These are phyloP conservation scores for Talaromyces pinophilus DNA, from an alignment of 2,329 filamentous ascomycete genomes.

Conservation along the genomic window DNA sequence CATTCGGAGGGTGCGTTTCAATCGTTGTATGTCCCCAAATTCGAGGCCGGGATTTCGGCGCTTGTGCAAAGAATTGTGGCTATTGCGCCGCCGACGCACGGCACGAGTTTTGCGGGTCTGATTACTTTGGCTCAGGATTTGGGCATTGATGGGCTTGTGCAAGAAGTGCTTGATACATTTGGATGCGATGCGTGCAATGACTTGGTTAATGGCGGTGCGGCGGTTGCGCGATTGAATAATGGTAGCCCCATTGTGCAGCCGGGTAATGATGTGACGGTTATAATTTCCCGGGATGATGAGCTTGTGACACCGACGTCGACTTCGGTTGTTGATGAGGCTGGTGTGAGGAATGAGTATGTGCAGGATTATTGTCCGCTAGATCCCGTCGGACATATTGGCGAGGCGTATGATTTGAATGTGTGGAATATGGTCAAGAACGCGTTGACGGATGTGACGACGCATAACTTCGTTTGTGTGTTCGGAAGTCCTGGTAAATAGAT, in stretches of 20 bases:
- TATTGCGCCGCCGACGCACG: conserved; percentile 42
- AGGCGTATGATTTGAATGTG: conserved; percentile 43
- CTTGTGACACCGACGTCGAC: conserved; percentile 38
- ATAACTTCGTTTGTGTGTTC: conserved; percentile 21
- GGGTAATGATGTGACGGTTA: conserved; percentile 38
- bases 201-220: conserved; percentile 33
- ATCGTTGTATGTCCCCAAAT: conserved; percentile 44
- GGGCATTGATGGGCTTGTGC: conserved; percentile 25
- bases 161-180: conserved; percentile 29
- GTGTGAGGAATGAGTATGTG: conserved; percentile 36
- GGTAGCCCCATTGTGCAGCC: conserved; percentile 37
- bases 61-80: conserved; percentile 38
- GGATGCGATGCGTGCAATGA: conserved; percentile 41
- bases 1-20: conserved; percentile 50
- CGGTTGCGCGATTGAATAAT: conserved; percentile 36
- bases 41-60: conserved; percentile 33
- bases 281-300: conserved; percentile 38
- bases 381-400: conserved; percentile 41
- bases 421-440: conserved; percentile 44
- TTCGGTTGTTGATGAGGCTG: conserved; percentile 36
- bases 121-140: conserved; percentile 31
- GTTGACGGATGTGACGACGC: conserved; percentile 29
- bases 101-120: conserved; percentile 34
- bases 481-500: conserved; percentile 21
- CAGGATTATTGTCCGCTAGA: conserved; percentile 38